These are phyloP conservation scores for Stropharia rugosoannulata DNA, from an alignment of 768 basidiomycete species.

Conservation along the genomic window DNA sequence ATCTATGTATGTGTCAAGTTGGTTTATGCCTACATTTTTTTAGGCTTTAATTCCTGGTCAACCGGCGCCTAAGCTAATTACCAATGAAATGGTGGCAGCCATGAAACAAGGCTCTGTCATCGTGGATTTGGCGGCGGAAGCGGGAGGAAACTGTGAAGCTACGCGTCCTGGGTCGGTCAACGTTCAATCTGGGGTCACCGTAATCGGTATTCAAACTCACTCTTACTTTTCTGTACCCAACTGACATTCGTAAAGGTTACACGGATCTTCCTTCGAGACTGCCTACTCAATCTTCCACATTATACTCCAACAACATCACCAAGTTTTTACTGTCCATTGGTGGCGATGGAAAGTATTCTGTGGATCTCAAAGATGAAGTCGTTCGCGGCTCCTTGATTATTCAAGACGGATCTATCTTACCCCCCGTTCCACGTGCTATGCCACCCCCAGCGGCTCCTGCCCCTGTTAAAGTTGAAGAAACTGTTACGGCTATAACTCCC, in stretches of 20 bases:
- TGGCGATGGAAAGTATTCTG: constrained; percentile 54
- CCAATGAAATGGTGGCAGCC: constrained; percentile 81
- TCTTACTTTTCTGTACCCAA: background rate
- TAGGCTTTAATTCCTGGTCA: constrained; percentile 84
- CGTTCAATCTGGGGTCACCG: constrained; percentile 73
- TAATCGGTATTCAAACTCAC: constrained; percentile 56
- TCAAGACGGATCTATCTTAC: constrained; percentile 63
- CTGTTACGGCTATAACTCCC: constrained; percentile 70
- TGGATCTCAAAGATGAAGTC: constrained; percentile 83
- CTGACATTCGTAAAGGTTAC: constrained; percentile 49
- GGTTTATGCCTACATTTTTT: background rate
- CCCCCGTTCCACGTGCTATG: constrained; percentile 65
- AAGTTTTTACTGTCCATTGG: constrained; percentile 86
- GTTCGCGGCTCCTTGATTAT: constrained; percentile 78
- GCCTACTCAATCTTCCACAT: constrained; percentile 85
- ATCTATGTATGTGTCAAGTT: background rate
- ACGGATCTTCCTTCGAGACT: constrained; percentile 86
- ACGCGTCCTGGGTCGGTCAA: constrained; percentile 76
- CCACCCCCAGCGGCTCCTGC: constrained; percentile 59
- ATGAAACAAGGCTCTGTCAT: constrained; percentile 93
- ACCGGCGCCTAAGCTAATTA: constrained; percentile 85
- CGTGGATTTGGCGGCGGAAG: constrained; percentile 84
- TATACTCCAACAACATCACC: constrained; percentile 90
- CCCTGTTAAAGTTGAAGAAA: constrained; percentile 42
- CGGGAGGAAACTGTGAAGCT: constrained; percentile 87